phyloP scores from a whole-genome alignment of 345 rosid genomes.

The Eucalyptus regnans region DNA sequence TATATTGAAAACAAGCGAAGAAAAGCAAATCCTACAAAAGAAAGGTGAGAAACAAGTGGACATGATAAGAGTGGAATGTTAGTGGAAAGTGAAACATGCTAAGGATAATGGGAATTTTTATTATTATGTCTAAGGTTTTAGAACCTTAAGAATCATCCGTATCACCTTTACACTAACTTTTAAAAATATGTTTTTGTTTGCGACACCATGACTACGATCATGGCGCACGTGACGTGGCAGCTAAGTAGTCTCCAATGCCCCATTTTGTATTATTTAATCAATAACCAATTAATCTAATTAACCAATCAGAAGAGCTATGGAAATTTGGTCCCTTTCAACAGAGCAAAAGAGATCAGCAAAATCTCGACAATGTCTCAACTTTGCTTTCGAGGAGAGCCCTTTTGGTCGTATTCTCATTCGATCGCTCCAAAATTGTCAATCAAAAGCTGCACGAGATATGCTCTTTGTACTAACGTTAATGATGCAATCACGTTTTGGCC shows the following conservation, averaged over 20 bases:
- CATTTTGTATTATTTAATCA: not conserved
- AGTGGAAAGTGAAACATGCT: slow-evolving; percentile 1
- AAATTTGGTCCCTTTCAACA: not conserved
- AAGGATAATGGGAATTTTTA: not conserved
- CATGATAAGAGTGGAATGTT: not conserved
- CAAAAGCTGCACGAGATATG: not conserved
- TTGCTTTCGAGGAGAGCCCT: not conserved
- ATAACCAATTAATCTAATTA: not conserved
- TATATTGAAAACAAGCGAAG: not conserved
- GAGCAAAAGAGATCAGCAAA: not conserved
- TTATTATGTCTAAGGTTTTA: not conserved
- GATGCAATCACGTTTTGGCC: not conserved
- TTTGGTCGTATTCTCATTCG: not conserved
- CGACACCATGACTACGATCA: not conserved
- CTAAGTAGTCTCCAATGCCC: not conserved
- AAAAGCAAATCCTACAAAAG: not conserved
- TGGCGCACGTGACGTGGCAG: not conserved
- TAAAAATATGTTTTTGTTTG: not conserved
- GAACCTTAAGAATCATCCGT: not conserved
- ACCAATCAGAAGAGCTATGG: not conserved
- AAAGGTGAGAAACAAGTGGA: not conserved
- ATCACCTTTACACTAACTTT: not conserved
- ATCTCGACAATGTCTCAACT: not conserved
- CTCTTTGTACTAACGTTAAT: not conserved
- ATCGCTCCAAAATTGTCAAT: not conserved